A percentile compares a stretch with the other conserved stretches of the same genome.
phyloP scores from a whole-genome alignment of 306 rosid genomes.

The Dryas octopetala region DNA sequence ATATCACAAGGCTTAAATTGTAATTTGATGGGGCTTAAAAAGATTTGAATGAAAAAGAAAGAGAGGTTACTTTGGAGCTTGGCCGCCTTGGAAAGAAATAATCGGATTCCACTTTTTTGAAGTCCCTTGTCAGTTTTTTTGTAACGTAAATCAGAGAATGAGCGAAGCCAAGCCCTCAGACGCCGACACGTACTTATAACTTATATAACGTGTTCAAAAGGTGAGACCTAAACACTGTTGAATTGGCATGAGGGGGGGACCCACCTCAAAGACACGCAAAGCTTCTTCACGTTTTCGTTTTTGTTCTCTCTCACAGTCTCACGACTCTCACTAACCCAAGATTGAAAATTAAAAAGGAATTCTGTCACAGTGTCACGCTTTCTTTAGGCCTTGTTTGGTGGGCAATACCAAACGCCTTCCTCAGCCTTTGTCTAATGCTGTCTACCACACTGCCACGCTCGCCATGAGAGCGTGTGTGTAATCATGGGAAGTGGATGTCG shows the following conservation, averaged over 20 bases:
- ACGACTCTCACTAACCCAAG: background rate
- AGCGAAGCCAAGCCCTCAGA: background rate
- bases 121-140: background rate
- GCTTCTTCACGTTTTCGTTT: background rate
- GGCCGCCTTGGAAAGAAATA: no score
- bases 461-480: background rate
- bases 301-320: background rate
- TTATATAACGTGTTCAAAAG: background rate
- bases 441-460: slow-evolving; percentile 17
- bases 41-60: no score
- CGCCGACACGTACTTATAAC: slow-evolving; percentile 1
- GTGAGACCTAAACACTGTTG: background rate
- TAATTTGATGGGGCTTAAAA: no score
- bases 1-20: no score
- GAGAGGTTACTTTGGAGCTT: no score
- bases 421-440: no score
- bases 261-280: background rate
- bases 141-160: slow-evolving; percentile 10
- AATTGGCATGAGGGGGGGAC: background rate
- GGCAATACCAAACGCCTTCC: slow-evolving; percentile 19
- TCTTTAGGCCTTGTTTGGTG: slow-evolving; percentile 14
- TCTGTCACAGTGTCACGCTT: background rate
- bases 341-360: slow-evolving; percentile 1
- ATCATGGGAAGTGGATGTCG: no score
- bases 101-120: background rate